Percentiles rank a stretch among this genome's conserved stretches.
Evolutionary conservation across 2,329 filamentous ascomycete genomes (phyloP).

Genomic region (Macrophomina tecta): DNA sequence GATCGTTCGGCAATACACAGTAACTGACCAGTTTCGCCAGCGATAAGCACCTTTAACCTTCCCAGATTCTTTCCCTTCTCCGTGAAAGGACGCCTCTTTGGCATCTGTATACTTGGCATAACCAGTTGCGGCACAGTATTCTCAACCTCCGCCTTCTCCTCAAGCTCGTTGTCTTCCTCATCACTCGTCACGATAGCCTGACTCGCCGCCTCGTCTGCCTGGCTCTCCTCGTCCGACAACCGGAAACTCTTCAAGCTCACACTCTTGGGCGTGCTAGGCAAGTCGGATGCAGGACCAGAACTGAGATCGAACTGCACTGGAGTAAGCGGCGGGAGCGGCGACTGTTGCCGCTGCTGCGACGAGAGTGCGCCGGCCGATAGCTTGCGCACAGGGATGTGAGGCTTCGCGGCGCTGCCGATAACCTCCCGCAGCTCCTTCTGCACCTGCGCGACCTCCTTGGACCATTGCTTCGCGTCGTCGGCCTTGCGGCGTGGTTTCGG

Average conservation of each 20-base stretch:
- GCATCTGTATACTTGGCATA: slow-evolving; percentile 95
- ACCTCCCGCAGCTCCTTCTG: slow-evolving; percentile 22
- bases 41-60: slow-evolving; percentile 85
- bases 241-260: slow-evolving; percentile 64
- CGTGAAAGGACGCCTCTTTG: slow-evolving; percentile 86
- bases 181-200: slow-evolving; percentile 61
- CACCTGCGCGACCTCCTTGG: slow-evolving; percentile 29
- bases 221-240: slow-evolving; percentile 63
- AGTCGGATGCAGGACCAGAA: slow-evolving; percentile 55
- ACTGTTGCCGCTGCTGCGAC: not conserved
- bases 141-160: slow-evolving; percentile 45
- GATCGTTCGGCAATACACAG: not conserved
- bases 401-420: not conserved
- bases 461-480: slow-evolving; percentile 18
- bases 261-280: slow-evolving; percentile 66
- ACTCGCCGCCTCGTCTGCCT: slow-evolving; percentile 61
- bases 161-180: slow-evolving; percentile 59
- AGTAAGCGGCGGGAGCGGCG: slow-evolving; percentile 36
- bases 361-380: slow-evolving; percentile 11
- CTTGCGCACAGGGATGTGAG: slow-evolving; percentile 13
- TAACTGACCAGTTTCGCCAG: slow-evolving; percentile 72
- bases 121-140: slow-evolving; percentile 76
- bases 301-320: slow-evolving; percentile 42
- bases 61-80: slow-evolving; percentile 83
- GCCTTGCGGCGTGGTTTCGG: slow-evolving; percentile 4